Evolutionary conservation across 805 yeast genomes (phyloP), one percentile per base, ranked within the genome.

Genomic region (Zygosaccharomyces lentus): DNA sequence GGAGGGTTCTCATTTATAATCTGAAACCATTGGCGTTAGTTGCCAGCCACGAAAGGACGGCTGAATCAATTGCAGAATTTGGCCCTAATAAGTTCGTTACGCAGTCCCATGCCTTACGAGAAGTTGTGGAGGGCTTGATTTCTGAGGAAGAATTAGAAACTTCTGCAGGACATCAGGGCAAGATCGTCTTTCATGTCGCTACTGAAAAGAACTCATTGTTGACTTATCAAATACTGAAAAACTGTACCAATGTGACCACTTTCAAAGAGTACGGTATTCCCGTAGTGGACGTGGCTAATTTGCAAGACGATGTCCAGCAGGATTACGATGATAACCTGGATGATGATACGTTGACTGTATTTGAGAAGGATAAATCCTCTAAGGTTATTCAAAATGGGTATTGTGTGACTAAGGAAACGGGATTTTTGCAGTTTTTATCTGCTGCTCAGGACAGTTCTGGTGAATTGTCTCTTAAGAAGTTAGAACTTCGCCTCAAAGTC

Each of bases 331-430:
- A 53, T 19, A 48, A 57, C 23, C 38, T 46, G 10, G 68, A 66
- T 44, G 65, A 60, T 42, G 65, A 65, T 37, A 50, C 58, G 1
- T 48, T 66, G n/a, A 59, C 65, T 2, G 67, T 64, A 4, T 60
- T 57, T 48, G 64, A 63, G 13, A 55, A 53, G 19, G 54, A 51
- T 12, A 64, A 59, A 19, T 48, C 57, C 30, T 58, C 61, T 3
- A 61, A 47, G 43, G 50, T 66, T 9, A 64, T 66, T 26, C 70
- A 66, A 45, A 64, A 65, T 53, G 70, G 70, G 1, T 63, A 56
- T 34, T 51, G 57, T 6, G 55, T 57, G 6, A 55, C 59, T 12
- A 64, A 58, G 35, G 68, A 64, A 26, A 58, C 54, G 29, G 57
- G 65, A 4, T 55, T 63, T 32, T 47, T 66, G 15, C 61, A 60